Evolutionary conservation across 345 rosid genomes (phyloP), one percentile per base, ranked within the genome.

Genomic region (Eucalyptus lansdowneana): DNA sequence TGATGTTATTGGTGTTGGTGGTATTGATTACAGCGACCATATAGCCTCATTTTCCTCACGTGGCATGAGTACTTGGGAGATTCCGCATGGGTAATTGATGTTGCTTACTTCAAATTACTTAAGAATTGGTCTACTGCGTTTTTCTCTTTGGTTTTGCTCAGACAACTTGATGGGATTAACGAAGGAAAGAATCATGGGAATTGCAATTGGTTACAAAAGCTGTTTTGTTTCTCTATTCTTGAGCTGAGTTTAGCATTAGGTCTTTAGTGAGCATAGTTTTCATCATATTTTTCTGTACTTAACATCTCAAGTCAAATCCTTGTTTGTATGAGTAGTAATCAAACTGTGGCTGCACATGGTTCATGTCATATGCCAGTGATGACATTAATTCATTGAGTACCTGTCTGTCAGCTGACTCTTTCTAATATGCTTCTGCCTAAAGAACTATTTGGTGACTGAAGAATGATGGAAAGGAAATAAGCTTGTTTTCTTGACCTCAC

Each of bases 51-150:
- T 97, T 93, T 97, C 99, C 72, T 97, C 99, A 24, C 99, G 99
- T 89, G 99, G 99, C 92, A 98, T 98, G 99, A 98, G 99, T 95
- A 97, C 99, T 88, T 98, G 99, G 99, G 99, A 98, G 94, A 92
- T 98, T 92, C 99, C 99, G 89, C 99, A 97, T 91, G 99, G 99
- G 99, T 98, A 95, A 86, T 87, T 51, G 72, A 90, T 76, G 80
- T 80, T 34, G 14, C 51, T 17, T 87, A 8, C 67, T 17, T 89
- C 72, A 50, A 49, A 37, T 45, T 65, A 45, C 25, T 50, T 17
- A 67, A 56, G n/a, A 58, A 40, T 49, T 62, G 86, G 49, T 67
- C 53, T 14, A 42, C 37, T 56, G 8, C 8, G 5, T 42, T 89
- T 76, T 50, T 76, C 51, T 50, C 9, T 49, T 76, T 76, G 47